A percentile compares a stretch with the other conserved stretches of the same genome.
These are phyloP conservation scores for Rubia peregrina DNA, from an alignment of 305 asterid species.

Conservation along the genomic window DNA sequence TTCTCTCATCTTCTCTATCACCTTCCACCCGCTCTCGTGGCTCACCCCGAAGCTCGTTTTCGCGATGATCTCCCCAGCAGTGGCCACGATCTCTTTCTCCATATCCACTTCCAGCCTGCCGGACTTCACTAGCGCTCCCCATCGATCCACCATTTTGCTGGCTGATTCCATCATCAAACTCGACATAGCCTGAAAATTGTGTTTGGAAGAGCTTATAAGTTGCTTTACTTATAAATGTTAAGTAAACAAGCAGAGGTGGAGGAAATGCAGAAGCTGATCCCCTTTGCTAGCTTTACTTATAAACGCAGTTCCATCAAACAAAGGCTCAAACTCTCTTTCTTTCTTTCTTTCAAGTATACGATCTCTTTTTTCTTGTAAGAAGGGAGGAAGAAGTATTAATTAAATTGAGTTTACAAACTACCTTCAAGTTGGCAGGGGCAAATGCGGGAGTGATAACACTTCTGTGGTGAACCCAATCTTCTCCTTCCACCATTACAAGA, in stretches of 20 bases:
- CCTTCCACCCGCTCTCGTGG: constrained; percentile 39
- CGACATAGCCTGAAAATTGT: constrained; percentile 44
- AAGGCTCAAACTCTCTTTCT: too few relatives aligned
- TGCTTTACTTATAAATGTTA: too few relatives aligned
- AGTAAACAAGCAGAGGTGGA: too few relatives aligned
- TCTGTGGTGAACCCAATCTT: constrained; percentile 88
- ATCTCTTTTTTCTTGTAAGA: too few relatives aligned
- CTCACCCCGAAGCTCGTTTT: constrained; percentile 64
- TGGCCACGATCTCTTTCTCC: constrained; percentile 55
- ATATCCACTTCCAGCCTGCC: constrained; percentile 55
- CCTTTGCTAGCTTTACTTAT: too few relatives aligned
- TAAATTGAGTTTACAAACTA: neutral
- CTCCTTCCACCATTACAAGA: constrained; percentile 77
- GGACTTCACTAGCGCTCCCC: constrained; percentile 38
- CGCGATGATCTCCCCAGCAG: constrained; percentile 79
- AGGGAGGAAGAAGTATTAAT: too few relatives aligned
- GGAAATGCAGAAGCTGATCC: too few relatives aligned
- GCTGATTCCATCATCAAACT: constrained; percentile 64
- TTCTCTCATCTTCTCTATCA: constrained; percentile 53
- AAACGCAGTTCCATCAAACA: too few relatives aligned
- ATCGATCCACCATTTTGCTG: constrained; percentile 50
- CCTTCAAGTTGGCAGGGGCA: constrained; percentile 69
- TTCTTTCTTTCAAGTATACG: too few relatives aligned
- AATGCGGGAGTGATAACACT: constrained; percentile 78
- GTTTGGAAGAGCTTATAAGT: too few relatives aligned